A percentile compares a stretch with the other conserved stretches of the same genome.
phyloP scores from a whole-genome alignment of 2,329 filamentous ascomycete species.

The Paraphoma chrysanthemicola region DNA sequence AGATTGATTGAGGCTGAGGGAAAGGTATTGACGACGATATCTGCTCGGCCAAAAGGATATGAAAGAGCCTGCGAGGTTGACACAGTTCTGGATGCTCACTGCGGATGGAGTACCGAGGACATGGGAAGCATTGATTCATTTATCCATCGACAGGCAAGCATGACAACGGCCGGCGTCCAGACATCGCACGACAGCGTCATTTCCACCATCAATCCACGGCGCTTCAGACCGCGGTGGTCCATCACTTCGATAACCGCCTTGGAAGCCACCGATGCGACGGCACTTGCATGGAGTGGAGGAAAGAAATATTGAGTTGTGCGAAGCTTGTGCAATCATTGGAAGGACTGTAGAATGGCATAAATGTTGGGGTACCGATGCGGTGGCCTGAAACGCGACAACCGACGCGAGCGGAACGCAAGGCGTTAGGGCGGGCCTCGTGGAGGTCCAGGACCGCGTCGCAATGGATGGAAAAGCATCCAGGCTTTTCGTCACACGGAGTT shows the following conservation, averaged over 20 bases:
- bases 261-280: slow-evolving; percentile 12
- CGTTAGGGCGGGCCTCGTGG: slow-evolving; percentile 21
- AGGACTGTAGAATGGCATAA: slow-evolving; percentile 18
- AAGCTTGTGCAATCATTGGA: slow-evolving; percentile 22
- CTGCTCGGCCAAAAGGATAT: neutral
- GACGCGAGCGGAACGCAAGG: slow-evolving; percentile 27
- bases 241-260: slow-evolving; percentile 12
- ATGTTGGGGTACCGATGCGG: slow-evolving; percentile 17
- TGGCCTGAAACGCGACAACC: slow-evolving; percentile 27
- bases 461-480: slow-evolving; percentile 2
- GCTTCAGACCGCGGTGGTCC: slow-evolving; percentile 11
- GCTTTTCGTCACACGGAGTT: slow-evolving; percentile 17
- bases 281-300: slow-evolving; percentile 5
- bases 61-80: too few species aligned
- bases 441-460: slow-evolving; percentile 6
- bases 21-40: neutral
- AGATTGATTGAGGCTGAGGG: too few species aligned
- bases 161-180: neutral
- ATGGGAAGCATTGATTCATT: slow-evolving; percentile 6
- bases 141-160: slow-evolving; percentile 5
- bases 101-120: neutral
- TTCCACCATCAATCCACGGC: slow-evolving; percentile 12
- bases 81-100: neutral
- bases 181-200: slow-evolving; percentile 12
- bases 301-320: neutral